A percentile compares a stretch with the other conserved stretches of the same genome.
Conservation (phyloP, 2,329 filamentous ascomycete species). For the Aureobasidium melanogenum region DNA sequence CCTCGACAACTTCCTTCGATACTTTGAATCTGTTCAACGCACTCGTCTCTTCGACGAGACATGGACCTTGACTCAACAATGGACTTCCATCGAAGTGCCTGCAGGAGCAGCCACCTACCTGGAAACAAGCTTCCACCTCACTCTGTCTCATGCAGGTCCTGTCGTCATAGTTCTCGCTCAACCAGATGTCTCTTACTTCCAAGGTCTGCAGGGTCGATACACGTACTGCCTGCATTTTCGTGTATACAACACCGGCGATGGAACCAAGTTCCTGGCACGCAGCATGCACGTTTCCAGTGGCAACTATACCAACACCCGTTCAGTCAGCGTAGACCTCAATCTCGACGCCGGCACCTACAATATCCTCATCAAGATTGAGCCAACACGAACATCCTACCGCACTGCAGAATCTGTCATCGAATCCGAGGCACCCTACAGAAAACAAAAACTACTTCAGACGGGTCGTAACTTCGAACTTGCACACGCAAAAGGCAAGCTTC, state of each 20-base stretch:
- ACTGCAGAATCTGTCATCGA: background rate
- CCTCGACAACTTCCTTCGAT: conserved; percentile 48
- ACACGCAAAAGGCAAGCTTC: conserved; percentile 54
- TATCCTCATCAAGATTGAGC: conserved; percentile 66
- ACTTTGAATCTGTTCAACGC: conserved; percentile 52
- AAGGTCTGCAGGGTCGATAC: conserved; percentile 49
- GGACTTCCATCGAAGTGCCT: conserved; percentile 42
- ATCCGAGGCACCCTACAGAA: conserved; percentile 35
- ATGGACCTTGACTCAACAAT: conserved; percentile 53
- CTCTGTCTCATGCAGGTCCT: conserved; percentile 42
- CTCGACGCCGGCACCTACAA: conserved; percentile 68
- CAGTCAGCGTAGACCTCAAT: conserved; percentile 63
- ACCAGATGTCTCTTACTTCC: conserved; percentile 53
- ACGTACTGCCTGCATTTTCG: conserved; percentile 50
- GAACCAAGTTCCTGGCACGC: conserved; percentile 21
- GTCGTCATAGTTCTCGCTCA: conserved; percentile 52
- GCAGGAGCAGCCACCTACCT: conserved; percentile 51
- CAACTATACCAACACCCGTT: conserved; percentile 52
- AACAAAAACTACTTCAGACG: conserved; percentile 67
- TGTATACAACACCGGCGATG: conserved; percentile 43
- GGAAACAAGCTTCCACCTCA: conserved; percentile 50
- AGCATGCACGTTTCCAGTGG: conserved; percentile 23
- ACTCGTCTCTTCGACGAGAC: conserved; percentile 54
- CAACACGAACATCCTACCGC: conserved; percentile 50
- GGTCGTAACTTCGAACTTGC: conserved; percentile 63